Evolutionary conservation across 2,329 filamentous ascomycete species (phyloP).

Genomic region (Fusarium mexicanum): DNA sequence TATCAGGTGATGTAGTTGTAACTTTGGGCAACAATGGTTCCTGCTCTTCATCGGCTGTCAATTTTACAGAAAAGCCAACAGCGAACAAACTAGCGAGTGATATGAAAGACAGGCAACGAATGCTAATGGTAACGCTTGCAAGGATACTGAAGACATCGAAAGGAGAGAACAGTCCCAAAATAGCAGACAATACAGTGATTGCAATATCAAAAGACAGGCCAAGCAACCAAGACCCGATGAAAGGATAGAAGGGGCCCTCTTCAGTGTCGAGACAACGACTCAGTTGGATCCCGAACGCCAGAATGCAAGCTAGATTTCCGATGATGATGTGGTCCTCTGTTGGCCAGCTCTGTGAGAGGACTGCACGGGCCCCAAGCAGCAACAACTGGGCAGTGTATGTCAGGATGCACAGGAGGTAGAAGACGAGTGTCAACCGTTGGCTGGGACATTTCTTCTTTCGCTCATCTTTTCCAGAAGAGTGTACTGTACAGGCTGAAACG

Average conservation of each 20-base stretch:
- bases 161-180: neutral
- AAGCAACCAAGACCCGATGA: constrained; percentile 69
- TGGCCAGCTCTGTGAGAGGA: constrained; percentile 51
- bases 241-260: constrained; percentile 69
- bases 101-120: constrained; percentile 35
- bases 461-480: constrained; percentile 51
- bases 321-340: constrained; percentile 62
- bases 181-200: constrained; percentile 49
- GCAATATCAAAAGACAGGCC: constrained; percentile 65
- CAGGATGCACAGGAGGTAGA: constrained; percentile 55
- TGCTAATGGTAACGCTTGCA: constrained; percentile 35
- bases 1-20: constrained; percentile 32
- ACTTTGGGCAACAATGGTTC: constrained; percentile 63
- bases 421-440: constrained; percentile 48
- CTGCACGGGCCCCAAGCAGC: constrained; percentile 50
- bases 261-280: constrained; percentile 61
- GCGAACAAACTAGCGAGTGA: constrained; percentile 27
- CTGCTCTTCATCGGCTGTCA: constrained; percentile 62
- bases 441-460: constrained; percentile 27
- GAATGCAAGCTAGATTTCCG: constrained; percentile 67
- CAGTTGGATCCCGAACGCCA: constrained; percentile 71
- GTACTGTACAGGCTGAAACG: constrained; percentile 64
- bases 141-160: constrained; percentile 33
- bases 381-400: constrained; percentile 61
- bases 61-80: constrained; percentile 27